These are phyloP conservation scores for Schwanniomyces yamadae DNA, from an alignment of 805 yeast genomes.

Conservation along the genomic window DNA sequence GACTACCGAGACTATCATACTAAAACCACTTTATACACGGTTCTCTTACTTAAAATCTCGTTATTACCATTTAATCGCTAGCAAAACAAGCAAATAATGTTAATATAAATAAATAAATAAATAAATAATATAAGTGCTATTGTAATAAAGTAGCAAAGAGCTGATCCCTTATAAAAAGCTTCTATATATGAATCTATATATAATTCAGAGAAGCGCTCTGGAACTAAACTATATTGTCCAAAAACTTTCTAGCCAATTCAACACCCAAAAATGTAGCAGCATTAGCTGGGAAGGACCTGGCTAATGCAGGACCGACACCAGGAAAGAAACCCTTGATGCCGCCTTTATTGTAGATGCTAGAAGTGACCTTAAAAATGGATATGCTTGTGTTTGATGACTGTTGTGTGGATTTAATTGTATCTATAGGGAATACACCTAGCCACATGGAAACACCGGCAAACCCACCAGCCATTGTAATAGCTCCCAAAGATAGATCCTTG, in stretches of 20 bases:
- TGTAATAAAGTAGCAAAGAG: too few species aligned
- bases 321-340: slow-evolving; percentile 95
- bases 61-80: too few species aligned
- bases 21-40: too few species aligned
- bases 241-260: slow-evolving; percentile 62
- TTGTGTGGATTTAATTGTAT: slow-evolving; percentile 84
- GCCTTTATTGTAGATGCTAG: slow-evolving; percentile 66
- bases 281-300: slow-evolving; percentile 95
- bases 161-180: too few species aligned
- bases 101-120: too few species aligned
- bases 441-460: slow-evolving; percentile 97
- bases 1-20: too few species aligned
- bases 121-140: too few species aligned
- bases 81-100: too few species aligned
- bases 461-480: slow-evolving; percentile 90
- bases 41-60: too few species aligned
- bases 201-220: too few species aligned
- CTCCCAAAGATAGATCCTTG: slow-evolving; percentile 61
- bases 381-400: slow-evolving; percentile 59
- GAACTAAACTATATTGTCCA: slow-evolving; percentile 37
- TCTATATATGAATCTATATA: too few species aligned
- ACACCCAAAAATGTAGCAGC: slow-evolving; percentile 99
- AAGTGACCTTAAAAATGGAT: slow-evolving; percentile 64
- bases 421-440: slow-evolving; percentile 93
- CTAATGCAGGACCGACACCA: slow-evolving; percentile 92